Evolutionary conservation across 257 asterid species (phyloP).

Genomic region (Linaria vulgaris): DNA sequence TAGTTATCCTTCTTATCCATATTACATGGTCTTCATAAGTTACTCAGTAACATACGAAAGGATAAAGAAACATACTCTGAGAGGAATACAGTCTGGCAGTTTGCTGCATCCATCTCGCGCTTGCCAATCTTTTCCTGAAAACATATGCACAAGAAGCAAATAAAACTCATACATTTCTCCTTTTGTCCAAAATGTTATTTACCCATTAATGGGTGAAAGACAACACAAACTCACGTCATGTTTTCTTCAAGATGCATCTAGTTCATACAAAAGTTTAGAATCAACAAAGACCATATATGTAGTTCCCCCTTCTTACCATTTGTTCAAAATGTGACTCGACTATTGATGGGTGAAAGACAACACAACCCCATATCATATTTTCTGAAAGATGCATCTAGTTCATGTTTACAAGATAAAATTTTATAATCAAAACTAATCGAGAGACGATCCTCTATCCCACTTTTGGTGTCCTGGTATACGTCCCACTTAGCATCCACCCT

Average conservation of each 20-base stretch:
- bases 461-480: no score
- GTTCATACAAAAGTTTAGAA: no score
- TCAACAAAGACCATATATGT: no score
- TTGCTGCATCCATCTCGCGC: constrained; percentile 87
- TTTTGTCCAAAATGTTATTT: no score
- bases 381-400: no score
- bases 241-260: background rate
- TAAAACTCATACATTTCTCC: no score
- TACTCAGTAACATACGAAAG: background rate
- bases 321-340: no score
- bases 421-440: background rate
- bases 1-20: background rate
- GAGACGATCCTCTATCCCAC: no score
- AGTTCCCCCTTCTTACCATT: no score
- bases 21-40: background rate
- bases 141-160: constrained; percentile 22
- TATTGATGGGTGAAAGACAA: background rate
- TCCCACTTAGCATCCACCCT: no score
- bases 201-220: no score
- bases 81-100: constrained; percentile 87
- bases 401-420: background rate
- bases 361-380: background rate
- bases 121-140: constrained; percentile 64
- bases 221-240: no score
- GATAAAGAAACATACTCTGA: constrained; percentile 61